Base-by-base conservation (phyloP, 768 basidiomycete species). In the Xerocomellus intermedius region DNA sequence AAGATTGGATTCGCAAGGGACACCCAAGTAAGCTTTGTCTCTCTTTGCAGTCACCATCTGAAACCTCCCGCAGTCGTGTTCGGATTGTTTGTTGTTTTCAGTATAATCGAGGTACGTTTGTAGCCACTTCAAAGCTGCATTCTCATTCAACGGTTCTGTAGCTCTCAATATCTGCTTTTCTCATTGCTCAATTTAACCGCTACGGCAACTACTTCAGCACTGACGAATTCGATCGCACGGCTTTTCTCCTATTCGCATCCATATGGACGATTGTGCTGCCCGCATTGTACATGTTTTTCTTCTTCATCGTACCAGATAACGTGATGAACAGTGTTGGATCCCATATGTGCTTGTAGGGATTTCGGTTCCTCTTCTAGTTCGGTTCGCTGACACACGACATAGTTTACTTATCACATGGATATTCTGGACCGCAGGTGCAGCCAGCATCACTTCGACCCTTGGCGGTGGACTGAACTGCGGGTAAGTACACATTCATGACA, bases 341-440 rank as follows among this genome's bases (percentile, higher is more conserved):
- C 41, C 87, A 91, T 70, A 69, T 80, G 28, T 57, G 82, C 55
- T 87, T 83, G 88, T 89, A 60, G 57, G 87, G 7, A 48, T 32
- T 41, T 39, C 21, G 48, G 55, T 43, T 28, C 39, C n/a, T 6
- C 39, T 10, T 22, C 22, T 22, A 2, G 41, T 46, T 45, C 12
- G 22, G 21, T 38, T 49, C 33, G 19, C 46, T 64, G 42, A 64
- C 52, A 21, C 13, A 24, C 37, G 17, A 26, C 36, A n/a, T 57
- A 90, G 89, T 71, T 69, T 91, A 46, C 54, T 76, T 46, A 14
- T 91, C 19, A 89, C 88, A 1, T 91, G 89, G 87, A 76, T 91
- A 36, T 76, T 90, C 56, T 93, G 90, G 90, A 76, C 82, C 3
- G 83, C 89, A 0, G 88, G 79, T 2, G 87, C 88, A 1, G 85